Percentiles rank a stretch among this genome's conserved stretches.
phyloP scores from a whole-genome alignment of 345 rosid species.

The Alliaria petiolata region DNA sequence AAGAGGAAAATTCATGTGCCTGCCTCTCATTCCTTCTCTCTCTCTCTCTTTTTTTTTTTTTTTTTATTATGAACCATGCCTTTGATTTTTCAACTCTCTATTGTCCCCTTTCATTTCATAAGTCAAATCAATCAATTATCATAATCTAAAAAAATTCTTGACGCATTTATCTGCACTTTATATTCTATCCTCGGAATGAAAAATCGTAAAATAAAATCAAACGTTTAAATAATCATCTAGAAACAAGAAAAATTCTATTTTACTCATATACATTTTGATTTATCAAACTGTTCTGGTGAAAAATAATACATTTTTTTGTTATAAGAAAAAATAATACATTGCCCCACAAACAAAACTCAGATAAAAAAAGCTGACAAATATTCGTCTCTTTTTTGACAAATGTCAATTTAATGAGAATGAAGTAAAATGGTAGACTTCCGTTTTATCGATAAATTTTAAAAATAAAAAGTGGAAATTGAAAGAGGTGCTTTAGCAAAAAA shows the following conservation, averaged over 20 bases:
- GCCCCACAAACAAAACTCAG: too few species aligned
- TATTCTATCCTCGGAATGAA: slow-evolving; percentile 2
- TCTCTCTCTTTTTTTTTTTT: too few species aligned
- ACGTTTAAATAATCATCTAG: slow-evolving; percentile 4
- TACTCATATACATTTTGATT: neutral
- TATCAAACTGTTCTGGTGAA: neutral
- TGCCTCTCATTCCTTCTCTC: too few species aligned
- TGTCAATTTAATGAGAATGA: neutral
- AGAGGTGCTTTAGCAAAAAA: too few species aligned
- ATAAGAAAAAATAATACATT: too few species aligned
- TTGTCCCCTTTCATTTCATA: slow-evolving; percentile 7
- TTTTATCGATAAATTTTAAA: neutral
- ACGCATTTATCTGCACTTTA: neutral
- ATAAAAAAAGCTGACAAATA: too few species aligned
- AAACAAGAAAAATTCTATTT: neutral
- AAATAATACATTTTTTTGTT: too few species aligned
- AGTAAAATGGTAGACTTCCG: neutral
- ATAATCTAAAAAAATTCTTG: neutral
- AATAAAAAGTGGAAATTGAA: neutral
- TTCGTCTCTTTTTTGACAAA: neutral
- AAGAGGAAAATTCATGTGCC: neutral
- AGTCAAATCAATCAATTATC: slow-evolving; percentile 9
- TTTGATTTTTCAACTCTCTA: slow-evolving; percentile 11
- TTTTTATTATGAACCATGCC: slow-evolving; percentile 10
- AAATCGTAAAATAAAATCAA: slow-evolving; percentile 1